Conservation (phyloP, 768 basidiomycete genomes). For the Favolaschia claudopus region DNA sequence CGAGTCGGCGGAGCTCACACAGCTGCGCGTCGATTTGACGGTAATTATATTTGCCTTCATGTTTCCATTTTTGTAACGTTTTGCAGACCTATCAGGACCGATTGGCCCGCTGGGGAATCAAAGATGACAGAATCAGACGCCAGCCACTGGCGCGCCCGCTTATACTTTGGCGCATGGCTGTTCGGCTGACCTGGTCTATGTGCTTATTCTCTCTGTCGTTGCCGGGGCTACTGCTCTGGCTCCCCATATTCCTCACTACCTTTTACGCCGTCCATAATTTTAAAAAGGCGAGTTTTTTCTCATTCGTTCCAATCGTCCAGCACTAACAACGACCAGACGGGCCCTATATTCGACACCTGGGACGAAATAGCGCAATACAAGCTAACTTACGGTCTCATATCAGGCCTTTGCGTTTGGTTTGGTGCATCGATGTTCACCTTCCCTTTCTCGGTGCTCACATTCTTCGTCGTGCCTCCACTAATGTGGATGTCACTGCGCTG, state of each 20-base stretch:
- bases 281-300: conserved; percentile 52
- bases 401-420: conserved; percentile 75
- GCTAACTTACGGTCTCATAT: conserved; percentile 80
- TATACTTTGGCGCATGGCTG: conserved; percentile 67
- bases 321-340: conserved; percentile 44
- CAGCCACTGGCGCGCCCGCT: conserved; percentile 57
- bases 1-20: conserved; percentile 36
- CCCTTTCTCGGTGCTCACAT: conserved; percentile 65
- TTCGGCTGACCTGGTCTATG: conserved; percentile 71
- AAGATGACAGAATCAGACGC: conserved; percentile 84
- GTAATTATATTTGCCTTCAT: conserved; percentile 41
- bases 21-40: conserved; percentile 64
- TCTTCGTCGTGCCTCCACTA: conserved; percentile 67
- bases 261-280: conserved; percentile 76
- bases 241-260: conserved; percentile 78
- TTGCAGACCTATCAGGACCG: conserved; percentile 78
- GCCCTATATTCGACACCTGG: conserved; percentile 86
- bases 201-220: conserved; percentile 70
- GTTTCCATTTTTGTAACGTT: neutral
- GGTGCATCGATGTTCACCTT: conserved; percentile 62
- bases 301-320: neutral
- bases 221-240: conserved; percentile 84
- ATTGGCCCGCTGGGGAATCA: conserved; percentile 72
- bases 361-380: conserved; percentile 93
- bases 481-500: conserved; percentile 94